Conservation (phyloP, 2,329 filamentous ascomycete species). For the Cercospora citrullina region DNA sequence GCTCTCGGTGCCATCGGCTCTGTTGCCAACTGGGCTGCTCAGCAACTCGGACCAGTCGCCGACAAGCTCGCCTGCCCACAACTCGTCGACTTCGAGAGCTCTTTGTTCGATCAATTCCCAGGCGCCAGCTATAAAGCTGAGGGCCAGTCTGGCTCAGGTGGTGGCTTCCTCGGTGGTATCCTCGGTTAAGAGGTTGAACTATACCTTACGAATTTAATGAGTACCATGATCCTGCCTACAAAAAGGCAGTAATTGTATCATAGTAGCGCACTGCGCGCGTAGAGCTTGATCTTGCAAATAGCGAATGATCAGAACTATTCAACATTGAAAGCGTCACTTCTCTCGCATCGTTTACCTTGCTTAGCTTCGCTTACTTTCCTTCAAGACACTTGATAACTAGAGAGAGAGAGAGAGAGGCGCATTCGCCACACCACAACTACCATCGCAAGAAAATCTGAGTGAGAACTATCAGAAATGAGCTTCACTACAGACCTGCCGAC, state of each 20-base stretch:
- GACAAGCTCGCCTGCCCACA: conserved; percentile 19
- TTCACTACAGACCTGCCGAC: background rate
- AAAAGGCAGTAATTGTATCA: background rate
- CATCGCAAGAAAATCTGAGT: background rate
- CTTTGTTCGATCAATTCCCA: conserved; percentile 21
- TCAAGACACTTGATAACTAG: no score
- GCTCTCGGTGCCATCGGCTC: conserved; percentile 17
- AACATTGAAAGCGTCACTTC: background rate
- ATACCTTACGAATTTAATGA: background rate
- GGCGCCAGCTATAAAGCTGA: conserved; percentile 12
- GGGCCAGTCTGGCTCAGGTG: background rate
- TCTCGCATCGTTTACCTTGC: no score
- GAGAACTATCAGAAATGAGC: background rate
- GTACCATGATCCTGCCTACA: background rate
- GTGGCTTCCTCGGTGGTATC: background rate
- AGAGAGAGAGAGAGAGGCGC: background rate
- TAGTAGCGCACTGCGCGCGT: background rate
- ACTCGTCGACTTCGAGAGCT: conserved; percentile 19
- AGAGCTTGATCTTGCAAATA: background rate
- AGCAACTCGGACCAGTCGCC: conserved; percentile 20
- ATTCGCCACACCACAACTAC: background rate
- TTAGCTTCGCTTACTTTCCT: no score
- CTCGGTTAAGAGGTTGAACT: background rate
- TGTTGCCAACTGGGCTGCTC: conserved; percentile 15
- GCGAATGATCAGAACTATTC: background rate